Evolutionary conservation across 192 early-diverging fungal genomes (phyloP), one percentile per base, ranked within the genome.

Genomic region (Rhizophagus sp.): DNA sequence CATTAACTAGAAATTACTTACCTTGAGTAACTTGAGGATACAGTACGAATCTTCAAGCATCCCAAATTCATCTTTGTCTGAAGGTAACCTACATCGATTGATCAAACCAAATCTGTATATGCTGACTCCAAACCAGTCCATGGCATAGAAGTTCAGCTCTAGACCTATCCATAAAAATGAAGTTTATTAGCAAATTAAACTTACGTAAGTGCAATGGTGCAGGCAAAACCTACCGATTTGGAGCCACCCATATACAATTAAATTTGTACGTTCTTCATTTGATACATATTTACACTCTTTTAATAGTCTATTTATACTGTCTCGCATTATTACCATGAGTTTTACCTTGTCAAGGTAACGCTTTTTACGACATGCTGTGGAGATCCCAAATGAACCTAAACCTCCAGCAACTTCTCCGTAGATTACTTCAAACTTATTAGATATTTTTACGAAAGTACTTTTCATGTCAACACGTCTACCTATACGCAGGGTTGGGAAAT

Each of bases 31-130:
- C n/a, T 76, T 76, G n/a, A 76, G 22, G 6, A 63, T 39, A 8
- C 74, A 76, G 9, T 63, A 76, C 6, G 17, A 13, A 39, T 76
- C 74, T 6, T 76, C 57, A 63, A 76, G 61, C 1, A 63, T 44
- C 5, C 74, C 57, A 41, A 2, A 76, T 24, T 76, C 57, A 36
- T 41, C 19, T 2, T 75, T 61, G 1, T 22, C 74, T 11, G 74
- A 63, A 0, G 74, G 74, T 62, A 76, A 63, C 10, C 74, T 76
- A 4, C 74, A 75, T 24, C 24, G 74, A 22, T 75, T 61, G 2
- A 75, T 19, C n/a, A 75, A 41, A 1, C 61, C 74, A 75, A 75
- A 75, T 75, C 74, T 75, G 19, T 75, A 76, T n/a, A 76, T 76
- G 1, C 57, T 61, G 4, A 17, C 34, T 24, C 61, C 74, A 39